phyloP scores from a whole-genome alignment of 768 basidiomycete genomes.

The Mrakia frigida region DNA sequence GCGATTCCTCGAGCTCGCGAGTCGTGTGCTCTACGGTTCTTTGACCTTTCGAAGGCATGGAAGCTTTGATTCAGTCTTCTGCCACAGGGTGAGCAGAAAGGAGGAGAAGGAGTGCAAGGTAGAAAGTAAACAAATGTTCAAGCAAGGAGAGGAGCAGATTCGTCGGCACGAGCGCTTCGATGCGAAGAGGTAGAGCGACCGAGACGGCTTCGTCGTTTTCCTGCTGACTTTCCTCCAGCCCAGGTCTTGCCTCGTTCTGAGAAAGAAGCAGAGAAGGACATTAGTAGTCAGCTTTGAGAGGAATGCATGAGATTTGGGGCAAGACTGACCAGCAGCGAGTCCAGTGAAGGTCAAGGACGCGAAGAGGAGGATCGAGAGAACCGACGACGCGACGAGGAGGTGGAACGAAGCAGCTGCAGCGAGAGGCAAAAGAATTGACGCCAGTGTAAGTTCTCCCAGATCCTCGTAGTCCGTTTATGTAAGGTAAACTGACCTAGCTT shows the following conservation, averaged over 20 bases:
- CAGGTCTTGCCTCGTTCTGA: conserved; percentile 20
- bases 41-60: not conserved
- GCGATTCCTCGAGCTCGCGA: not conserved
- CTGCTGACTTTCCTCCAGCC: conserved; percentile 10
- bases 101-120: not conserved
- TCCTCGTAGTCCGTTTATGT: not conserved
- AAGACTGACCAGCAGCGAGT: conserved; percentile 13
- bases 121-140: too few relatives aligned
- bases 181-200: not conserved
- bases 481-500: not conserved
- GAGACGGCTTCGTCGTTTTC: not conserved
- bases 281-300: too few relatives aligned
- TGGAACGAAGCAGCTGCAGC: conserved; percentile 6
- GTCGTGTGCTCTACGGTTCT: not conserved
- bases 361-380: conserved; percentile 23
- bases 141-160: not conserved
- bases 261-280: not conserved
- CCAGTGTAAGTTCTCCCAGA: too few relatives aligned
- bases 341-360: conserved; percentile 21
- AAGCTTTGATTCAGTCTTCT: not conserved
- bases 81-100: not conserved
- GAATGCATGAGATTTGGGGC: too few relatives aligned
- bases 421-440: not conserved
- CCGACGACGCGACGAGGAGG: conserved; percentile 12
- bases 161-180: not conserved